A percentile compares a stretch with the other conserved stretches of the same genome.
Conservation (phyloP, 108 stramenopile genomes). For the Pseudonitzschia multiseries region DNA sequence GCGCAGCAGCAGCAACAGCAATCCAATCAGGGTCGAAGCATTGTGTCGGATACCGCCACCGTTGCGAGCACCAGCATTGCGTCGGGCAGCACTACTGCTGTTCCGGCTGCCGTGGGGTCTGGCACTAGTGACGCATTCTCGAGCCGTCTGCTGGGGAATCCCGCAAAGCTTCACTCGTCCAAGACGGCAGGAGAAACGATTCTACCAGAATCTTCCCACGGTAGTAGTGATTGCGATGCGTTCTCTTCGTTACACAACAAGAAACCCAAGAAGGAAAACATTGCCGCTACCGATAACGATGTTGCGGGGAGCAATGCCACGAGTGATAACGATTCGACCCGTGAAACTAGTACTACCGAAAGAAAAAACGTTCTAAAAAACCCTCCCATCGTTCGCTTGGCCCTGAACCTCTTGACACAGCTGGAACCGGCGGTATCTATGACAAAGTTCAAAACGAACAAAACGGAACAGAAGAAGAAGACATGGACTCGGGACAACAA, state of each 20-base stretch:
- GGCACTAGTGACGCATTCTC: background rate
- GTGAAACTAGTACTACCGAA: background rate
- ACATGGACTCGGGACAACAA: background rate
- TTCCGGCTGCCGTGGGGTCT: too few relatives aligned
- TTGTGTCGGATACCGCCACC: constrained; percentile 5
- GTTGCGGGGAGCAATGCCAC: background rate
- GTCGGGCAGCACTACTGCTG: too few relatives aligned
- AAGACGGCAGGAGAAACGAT: background rate
- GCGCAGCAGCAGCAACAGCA: background rate
- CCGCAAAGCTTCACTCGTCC: background rate
- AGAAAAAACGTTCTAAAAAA: background rate
- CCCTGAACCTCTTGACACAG: background rate
- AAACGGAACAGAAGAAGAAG: constrained; percentile 9
- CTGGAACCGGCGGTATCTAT: constrained; percentile 11
- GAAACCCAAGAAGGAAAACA: background rate
- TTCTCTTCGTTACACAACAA: background rate
- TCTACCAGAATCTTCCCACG: background rate
- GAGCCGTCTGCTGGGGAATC: background rate
- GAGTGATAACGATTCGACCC: background rate
- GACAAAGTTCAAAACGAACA: constrained; percentile 5
- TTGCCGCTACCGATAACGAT: background rate
- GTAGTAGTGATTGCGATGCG: background rate
- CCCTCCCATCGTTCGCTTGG: background rate
- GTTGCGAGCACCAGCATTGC: too few relatives aligned
- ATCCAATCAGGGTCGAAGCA: constrained; percentile 4